These are phyloP conservation scores for Penicillium samsonianum DNA, from an alignment of 495 filamentous ascomycete genomes.

Conservation along the genomic window DNA sequence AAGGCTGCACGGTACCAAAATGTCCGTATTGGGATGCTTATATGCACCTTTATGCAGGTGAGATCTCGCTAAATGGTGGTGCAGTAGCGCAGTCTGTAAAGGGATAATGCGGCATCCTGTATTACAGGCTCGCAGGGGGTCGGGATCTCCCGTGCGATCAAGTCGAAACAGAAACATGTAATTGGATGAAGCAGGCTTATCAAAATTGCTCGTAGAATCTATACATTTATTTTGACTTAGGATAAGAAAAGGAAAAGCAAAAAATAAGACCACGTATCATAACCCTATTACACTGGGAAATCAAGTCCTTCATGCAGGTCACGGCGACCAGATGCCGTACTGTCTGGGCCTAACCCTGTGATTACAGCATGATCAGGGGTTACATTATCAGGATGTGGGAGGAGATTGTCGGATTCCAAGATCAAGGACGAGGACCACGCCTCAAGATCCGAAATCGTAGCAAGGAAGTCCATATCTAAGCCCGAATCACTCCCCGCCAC, in stretches of 20 bases:
- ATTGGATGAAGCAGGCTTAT: background rate
- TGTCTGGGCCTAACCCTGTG: too few species aligned
- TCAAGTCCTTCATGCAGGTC: too few species aligned
- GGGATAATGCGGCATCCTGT: background rate
- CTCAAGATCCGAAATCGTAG: background rate
- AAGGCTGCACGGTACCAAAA: background rate
- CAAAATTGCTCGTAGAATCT: background rate
- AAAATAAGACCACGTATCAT: too few species aligned
- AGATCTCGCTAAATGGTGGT: background rate
- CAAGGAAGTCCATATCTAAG: background rate
- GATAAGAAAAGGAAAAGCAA: too few species aligned
- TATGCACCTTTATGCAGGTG: background rate
- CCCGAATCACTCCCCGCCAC: background rate
- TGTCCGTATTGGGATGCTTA: background rate
- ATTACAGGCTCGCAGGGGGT: background rate
- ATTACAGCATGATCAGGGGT: background rate
- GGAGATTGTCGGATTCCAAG: background rate
- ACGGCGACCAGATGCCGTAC: too few species aligned
- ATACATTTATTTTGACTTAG: background rate
- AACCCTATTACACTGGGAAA: too few species aligned
- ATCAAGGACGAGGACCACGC: background rate
- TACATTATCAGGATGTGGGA: background rate
- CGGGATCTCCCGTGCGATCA: too few species aligned
- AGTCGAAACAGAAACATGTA: too few species aligned
- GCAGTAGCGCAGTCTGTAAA: background rate